Percentiles rank a stretch among this genome's conserved stretches.
These are phyloP conservation scores for Glycine latifolia DNA, from an alignment of 306 rosid genomes.

Conservation along the genomic window DNA sequence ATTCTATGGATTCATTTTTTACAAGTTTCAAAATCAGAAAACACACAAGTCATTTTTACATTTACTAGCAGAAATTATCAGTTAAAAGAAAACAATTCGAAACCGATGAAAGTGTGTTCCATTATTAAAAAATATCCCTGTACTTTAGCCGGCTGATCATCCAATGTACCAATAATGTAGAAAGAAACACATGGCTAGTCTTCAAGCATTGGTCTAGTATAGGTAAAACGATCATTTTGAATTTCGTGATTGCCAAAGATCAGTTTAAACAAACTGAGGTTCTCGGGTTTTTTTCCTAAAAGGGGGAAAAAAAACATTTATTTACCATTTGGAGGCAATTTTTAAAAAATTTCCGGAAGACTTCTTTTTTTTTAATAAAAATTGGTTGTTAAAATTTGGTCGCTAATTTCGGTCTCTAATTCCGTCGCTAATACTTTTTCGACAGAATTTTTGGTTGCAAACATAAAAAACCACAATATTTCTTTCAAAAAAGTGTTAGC, in stretches of 20 bases:
- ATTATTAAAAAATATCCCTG: neutral
- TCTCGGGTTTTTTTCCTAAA: too few relatives aligned
- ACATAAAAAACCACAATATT: too few relatives aligned
- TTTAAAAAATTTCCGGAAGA: too few relatives aligned
- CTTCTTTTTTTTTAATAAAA: too few relatives aligned
- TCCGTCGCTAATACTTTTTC: too few relatives aligned
- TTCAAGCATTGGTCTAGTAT: neutral
- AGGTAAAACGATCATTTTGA: constrained; percentile 10
- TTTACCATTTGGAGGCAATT: too few relatives aligned
- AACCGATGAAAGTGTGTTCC: neutral
- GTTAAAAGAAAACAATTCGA: neutral
- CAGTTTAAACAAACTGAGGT: neutral
- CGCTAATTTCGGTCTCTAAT: too few relatives aligned
- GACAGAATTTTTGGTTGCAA: too few relatives aligned
- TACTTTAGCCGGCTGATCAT: constrained; percentile 15
- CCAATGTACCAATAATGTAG: constrained; percentile 1
- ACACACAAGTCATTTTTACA: neutral
- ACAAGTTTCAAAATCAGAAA: neutral
- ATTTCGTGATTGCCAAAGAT: constrained; percentile 3
- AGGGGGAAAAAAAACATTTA: too few relatives aligned
- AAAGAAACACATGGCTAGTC: constrained; percentile 1
- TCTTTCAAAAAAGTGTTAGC: too few relatives aligned
- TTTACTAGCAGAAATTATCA: neutral
- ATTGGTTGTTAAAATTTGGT: too few relatives aligned
- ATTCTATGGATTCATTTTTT: neutral